Evolutionary conservation across 306 rosid genomes (phyloP), one percentile per base, ranked within the genome.

Genomic region (Elaeagnus macrophylla): DNA sequence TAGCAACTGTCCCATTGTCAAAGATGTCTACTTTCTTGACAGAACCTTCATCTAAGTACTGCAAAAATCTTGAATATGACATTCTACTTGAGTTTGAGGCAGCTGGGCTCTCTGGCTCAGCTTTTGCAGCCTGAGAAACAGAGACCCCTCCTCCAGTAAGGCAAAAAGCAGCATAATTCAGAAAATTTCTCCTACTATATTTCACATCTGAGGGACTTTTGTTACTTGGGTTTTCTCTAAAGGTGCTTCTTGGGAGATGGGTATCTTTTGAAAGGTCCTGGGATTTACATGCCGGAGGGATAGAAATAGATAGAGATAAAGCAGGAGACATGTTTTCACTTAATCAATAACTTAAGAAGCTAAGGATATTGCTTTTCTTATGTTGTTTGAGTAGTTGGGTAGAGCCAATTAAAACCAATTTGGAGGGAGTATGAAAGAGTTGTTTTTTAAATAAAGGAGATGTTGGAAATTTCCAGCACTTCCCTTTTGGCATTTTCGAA

Each of bases 21-120:
- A 81, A 77, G 16, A 87, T 67, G 70, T 84, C 96, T 25, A 81
- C 96, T 43, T 81, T 88, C 72, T 48, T 73, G 7, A 88, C 88
- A 11, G 45, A 71, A n/a, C 65, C 88, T 62, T 79, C 77, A 17
- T 88, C 82, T 51, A 88, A 71, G 66, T 79, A 79, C 39, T 79
- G 56, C 82, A 88, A 58, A 75, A 88, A 88, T 47, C 83, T 83
- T 17, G 94, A 75, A 74, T 81, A 88, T 9, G 96, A 66, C 52
- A 77, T 46, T 63, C 87, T 75, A 55, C 53, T 86, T 36, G 93
- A 83, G 53, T 61, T 67, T 14, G 82, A 74, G 50, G 66, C 78
- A 41, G 1, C 54, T 1, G 95, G 89, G 65, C 80, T 80, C 53
- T 67, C 83, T 49, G 86, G 79, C 76, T 64, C 83, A 7, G 89